Base-by-base conservation (phyloP, 805 yeast species). In the Blastobotrys parvus region DNA sequence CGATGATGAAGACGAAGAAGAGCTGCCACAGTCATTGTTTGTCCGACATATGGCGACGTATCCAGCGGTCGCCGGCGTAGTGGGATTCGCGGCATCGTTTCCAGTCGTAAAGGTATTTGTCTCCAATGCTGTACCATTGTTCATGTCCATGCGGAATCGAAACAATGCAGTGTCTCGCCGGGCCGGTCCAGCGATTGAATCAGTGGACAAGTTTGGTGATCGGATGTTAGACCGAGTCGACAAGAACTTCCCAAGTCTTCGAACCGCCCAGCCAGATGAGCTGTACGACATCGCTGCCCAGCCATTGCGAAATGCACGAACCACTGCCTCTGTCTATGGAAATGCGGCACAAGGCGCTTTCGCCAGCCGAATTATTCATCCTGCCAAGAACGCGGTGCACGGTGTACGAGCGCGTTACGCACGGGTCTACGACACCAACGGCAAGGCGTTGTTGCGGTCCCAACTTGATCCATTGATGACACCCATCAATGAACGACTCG, bases 361-460 rank as follows among this genome's bases (percentile, higher is more conserved):
- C 30, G 60, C 67, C 45, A 53, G 61, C 34, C 84, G 88, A 23
- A 60, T 77, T 3, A 72, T 72, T 49, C 62, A 63, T 48, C 68
- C 71, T 18, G 62, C 75, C 21, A 56, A 65, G 50, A 34, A 42
- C 20, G 65, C 52, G 15, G 58, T 62, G 38, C 70, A 67, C 39
- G 62, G 71, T 45, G 77, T 82, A 49, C 67, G 66, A 40, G 63
- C 62, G 42, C 73, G 77, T 55, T 72, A 76, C 55, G 64, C 70
- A 38, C 67, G 74, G 25, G 54, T 77, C 33, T 71, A 73, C 57
- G 78, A 78, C 54, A 69, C 75, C 5, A 65, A 76, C 23, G 86
- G 86, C 19, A 77, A 75, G 54, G 82, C 84, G 33, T 57, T 79
- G 40, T 50, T 82, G 31, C 69, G 86, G 50, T 68, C 80, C n/a